phyloP scores from a whole-genome alignment of 768 basidiomycete species.

The Naganishia randhawae region DNA sequence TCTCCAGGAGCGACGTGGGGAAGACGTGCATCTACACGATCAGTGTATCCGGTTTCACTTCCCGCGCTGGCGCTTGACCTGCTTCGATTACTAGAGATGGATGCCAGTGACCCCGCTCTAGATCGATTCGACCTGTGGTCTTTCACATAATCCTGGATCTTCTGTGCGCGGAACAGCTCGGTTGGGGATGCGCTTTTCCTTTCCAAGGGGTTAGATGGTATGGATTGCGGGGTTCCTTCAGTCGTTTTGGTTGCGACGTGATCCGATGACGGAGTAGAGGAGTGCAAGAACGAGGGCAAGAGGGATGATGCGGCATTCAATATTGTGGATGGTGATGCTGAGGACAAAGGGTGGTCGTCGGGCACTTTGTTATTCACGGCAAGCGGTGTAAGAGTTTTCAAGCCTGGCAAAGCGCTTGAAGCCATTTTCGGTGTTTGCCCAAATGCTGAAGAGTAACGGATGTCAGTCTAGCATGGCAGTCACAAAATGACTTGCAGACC shows the following conservation, averaged over 20 bases:
- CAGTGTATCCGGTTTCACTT: conserved; percentile 37
- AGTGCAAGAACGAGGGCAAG: conserved; percentile 34
- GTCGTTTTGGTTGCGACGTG: conserved; percentile 8
- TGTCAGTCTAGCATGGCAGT: not conserved
- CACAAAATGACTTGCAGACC: not conserved
- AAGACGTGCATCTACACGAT: conserved; percentile 58
- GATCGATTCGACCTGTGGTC: conserved; percentile 6
- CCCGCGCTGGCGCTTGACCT: conserved; percentile 29
- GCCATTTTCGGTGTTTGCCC: not conserved
- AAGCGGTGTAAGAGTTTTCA: not conserved
- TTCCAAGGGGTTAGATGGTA: conserved; percentile 33
- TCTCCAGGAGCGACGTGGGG: conserved; percentile 53
- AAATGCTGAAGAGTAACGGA: not conserved
- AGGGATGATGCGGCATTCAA: conserved; percentile 38
- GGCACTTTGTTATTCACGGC: conserved; percentile 15
- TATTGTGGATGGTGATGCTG: conserved; percentile 40
- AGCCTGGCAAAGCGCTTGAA: not conserved
- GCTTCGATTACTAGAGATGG: not conserved
- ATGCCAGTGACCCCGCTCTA: not conserved
- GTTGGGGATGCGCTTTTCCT: conserved; percentile 30
- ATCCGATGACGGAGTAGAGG: not conserved
- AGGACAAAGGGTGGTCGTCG: conserved; percentile 29
- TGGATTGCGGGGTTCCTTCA: conserved; percentile 32
- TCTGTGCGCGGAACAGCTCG: conserved; percentile 30
- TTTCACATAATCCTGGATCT: conserved; percentile 29